Evolutionary conservation across 176 grass and related monocot genomes (phyloP).

Genomic region (Themeda triandra): DNA sequence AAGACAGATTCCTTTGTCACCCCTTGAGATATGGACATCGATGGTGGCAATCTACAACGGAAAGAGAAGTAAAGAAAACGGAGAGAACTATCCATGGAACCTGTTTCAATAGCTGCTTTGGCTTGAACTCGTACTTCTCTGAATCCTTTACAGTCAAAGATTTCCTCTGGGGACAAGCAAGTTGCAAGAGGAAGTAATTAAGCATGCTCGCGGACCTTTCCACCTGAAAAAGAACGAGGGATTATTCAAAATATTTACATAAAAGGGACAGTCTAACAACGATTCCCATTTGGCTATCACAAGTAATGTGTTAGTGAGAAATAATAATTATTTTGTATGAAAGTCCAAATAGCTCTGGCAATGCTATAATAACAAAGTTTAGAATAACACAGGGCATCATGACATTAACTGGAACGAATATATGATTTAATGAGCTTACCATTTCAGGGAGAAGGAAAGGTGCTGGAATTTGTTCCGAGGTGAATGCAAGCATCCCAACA

Average conservation of each 20-base stretch:
- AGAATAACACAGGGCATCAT: neutral
- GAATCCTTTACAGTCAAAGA: constrained; percentile 99
- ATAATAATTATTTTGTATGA: neutral
- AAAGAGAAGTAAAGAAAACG: constrained; percentile 18
- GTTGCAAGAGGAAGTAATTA: constrained; percentile 99
- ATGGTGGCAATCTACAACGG: constrained; percentile 76
- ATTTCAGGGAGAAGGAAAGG: constrained; percentile 97
- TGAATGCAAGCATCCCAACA: constrained; percentile 96
- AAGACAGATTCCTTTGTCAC: constrained; percentile 83
- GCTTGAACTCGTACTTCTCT: constrained; percentile 97
- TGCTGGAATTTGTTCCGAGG: constrained; percentile 96
- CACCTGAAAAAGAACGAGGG: constrained; percentile 47
- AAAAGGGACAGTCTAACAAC: neutral
- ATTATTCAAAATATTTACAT: constrained; percentile 12
- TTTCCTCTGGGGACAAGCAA: constrained; percentile 92
- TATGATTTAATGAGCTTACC: constrained; percentile 45
- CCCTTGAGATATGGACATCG: constrained; percentile 96
- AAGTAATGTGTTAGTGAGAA: neutral
- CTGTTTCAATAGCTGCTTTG: constrained; percentile 92
- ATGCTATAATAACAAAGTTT: neutral
- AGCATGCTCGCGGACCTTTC: constrained; percentile 97
- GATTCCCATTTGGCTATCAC: neutral
- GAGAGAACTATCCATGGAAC: constrained; percentile 29
- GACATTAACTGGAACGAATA: neutral
- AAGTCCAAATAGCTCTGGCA: neutral